phyloP scores from a whole-genome alignment of 2,329 filamentous ascomycete genomes.

The Emmonsiellopsis sp. region DNA sequence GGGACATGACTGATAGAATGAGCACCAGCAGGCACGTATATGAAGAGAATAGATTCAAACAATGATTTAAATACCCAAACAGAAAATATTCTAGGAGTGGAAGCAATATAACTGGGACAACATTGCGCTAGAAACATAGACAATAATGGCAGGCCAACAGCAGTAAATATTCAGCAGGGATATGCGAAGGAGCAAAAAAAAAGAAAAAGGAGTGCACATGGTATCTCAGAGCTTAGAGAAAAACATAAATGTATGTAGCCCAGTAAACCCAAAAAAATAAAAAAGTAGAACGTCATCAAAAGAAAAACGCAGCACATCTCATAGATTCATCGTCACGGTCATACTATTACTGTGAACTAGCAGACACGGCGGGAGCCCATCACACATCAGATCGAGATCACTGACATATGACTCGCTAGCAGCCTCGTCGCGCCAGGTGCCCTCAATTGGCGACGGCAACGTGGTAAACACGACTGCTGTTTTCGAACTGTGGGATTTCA shows the following conservation, averaged over 20 bases:
- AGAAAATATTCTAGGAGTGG: too few species aligned
- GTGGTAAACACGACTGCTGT: slow-evolving; percentile 79
- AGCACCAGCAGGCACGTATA: too few species aligned
- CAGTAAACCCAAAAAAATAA: background rate
- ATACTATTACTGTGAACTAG: slow-evolving; percentile 82
- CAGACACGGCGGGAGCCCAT: slow-evolving; percentile 64
- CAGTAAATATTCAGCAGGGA: too few species aligned
- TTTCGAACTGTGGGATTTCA: slow-evolving; percentile 56
- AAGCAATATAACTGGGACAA: too few species aligned
- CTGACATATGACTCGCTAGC: slow-evolving; percentile 67
- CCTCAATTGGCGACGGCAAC: slow-evolving; percentile 69
- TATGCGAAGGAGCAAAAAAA: too few species aligned
- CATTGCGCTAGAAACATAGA: too few species aligned
- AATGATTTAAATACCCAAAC: too few species aligned
- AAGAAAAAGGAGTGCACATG: too few species aligned
- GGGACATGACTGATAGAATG: too few species aligned
- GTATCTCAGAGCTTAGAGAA: too few species aligned
- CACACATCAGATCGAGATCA: slow-evolving; percentile 69
- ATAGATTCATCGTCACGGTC: slow-evolving; percentile 58
- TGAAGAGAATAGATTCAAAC: too few species aligned
- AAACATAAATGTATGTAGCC: background rate
- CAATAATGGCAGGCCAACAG: too few species aligned
- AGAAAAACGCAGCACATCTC: slow-evolving; percentile 5
- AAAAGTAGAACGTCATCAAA: background rate
- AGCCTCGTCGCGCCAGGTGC: slow-evolving; percentile 60